Conservation (phyloP, 2,329 filamentous ascomycete genomes). For the Ilyonectria sp. region DNA sequence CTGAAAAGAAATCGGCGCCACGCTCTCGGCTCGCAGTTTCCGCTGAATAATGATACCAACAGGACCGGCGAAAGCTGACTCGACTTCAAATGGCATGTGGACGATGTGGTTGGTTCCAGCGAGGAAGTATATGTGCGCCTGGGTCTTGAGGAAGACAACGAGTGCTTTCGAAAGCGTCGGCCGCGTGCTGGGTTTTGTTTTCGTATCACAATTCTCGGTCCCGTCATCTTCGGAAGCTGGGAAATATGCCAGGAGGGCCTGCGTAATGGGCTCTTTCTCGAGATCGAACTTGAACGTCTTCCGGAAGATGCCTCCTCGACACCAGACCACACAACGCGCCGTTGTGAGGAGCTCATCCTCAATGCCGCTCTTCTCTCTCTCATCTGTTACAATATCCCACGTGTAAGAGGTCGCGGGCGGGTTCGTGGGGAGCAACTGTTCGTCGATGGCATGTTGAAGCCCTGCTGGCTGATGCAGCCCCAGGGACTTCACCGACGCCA, state of each 20-base stretch:
- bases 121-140: slow-evolving; percentile 94
- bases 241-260: slow-evolving; percentile 90
- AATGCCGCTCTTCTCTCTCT: slow-evolving; percentile 57
- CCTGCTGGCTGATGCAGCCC: slow-evolving; percentile 92
- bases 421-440: slow-evolving; percentile 81
- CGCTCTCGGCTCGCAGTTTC: slow-evolving; percentile 71
- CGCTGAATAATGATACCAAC: slow-evolving; percentile 89
- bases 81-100: slow-evolving; percentile 95
- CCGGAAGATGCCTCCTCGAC: slow-evolving; percentile 85
- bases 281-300: slow-evolving; percentile 89
- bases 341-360: slow-evolving; percentile 89
- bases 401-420: slow-evolving; percentile 77
- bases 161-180: slow-evolving; percentile 74
- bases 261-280: slow-evolving; percentile 88
- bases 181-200: slow-evolving; percentile 34
- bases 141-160: slow-evolving; percentile 92
- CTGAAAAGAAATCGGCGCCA: slow-evolving; percentile 67
- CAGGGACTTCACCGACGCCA: slow-evolving; percentile 93
- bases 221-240: slow-evolving; percentile 65
- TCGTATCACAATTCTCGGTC: slow-evolving; percentile 23
- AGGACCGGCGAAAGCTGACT: slow-evolving; percentile 86
- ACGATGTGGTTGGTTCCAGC: slow-evolving; percentile 90
- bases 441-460: slow-evolving; percentile 85
- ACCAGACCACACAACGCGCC: slow-evolving; percentile 87
- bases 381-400: slow-evolving; percentile 77